Evolutionary conservation across 1,284 basidiomycete species (phyloP).

Genomic region (Cystobasidium pallidum): DNA sequence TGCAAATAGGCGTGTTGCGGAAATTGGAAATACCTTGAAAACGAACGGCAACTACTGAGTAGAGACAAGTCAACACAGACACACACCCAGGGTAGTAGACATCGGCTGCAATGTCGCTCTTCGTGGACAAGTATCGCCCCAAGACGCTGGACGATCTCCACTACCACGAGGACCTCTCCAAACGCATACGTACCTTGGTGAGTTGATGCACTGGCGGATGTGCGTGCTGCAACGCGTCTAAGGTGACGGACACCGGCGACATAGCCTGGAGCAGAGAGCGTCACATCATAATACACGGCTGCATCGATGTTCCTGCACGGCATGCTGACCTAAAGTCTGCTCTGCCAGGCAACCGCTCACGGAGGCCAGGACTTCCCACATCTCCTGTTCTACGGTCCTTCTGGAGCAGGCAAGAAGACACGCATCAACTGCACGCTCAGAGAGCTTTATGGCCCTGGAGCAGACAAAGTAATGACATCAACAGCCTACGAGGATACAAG

Average conservation of each 20-base stretch:
- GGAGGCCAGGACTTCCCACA: conserved; percentile 80
- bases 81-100: background rate
- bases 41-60: background rate
- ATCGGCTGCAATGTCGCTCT: conserved; percentile 44
- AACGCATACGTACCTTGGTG: conserved; percentile 78
- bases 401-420: conserved; percentile 97
- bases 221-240: no score
- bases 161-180: conserved; percentile 82
- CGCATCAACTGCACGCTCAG: conserved; percentile 85
- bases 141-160: conserved; percentile 80
- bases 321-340: conserved; percentile 2
- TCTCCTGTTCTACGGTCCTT: conserved; percentile 96
- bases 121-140: conserved; percentile 74
- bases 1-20: background rate
- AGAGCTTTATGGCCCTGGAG: conserved; percentile 87
- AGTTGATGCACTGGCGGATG: no score
- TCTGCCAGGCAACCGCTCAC: conserved; percentile 33
- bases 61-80: background rate
- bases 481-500: no score
- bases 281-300: background rate
- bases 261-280: background rate
- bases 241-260: background rate
- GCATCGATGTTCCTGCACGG: background rate
- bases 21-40: background rate
- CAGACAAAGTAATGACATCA: conserved; percentile 72